phyloP scores from a whole-genome alignment of 768 basidiomycete species.

The Termitomyces sp. region DNA sequence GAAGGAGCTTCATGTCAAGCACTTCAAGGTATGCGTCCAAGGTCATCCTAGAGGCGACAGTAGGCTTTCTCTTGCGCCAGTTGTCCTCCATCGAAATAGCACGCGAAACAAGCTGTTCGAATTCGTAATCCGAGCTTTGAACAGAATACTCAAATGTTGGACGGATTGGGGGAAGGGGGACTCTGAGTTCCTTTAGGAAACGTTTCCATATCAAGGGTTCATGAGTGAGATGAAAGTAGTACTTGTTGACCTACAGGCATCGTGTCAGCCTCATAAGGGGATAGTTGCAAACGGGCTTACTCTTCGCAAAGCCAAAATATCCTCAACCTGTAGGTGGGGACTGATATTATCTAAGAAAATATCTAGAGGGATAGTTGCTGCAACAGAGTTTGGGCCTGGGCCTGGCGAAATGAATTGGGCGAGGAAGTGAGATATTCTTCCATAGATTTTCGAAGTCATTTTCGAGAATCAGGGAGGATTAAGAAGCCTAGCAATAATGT shows the following conservation, averaged over 20 bases:
- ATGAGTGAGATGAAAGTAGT: conserved; percentile 62
- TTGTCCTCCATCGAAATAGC: conserved; percentile 61
- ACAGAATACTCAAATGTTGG: conserved; percentile 48
- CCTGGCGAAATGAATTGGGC: not conserved
- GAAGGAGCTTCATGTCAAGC: conserved; percentile 55
- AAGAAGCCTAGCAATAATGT: not conserved
- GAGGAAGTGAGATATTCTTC: not conserved
- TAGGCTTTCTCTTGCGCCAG: conserved; percentile 47
- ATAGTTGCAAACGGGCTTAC: conserved; percentile 26
- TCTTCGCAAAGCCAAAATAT: conserved; percentile 43
- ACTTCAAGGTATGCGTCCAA: conserved; percentile 36
- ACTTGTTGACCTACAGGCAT: conserved; percentile 48
- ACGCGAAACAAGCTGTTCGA: conserved; percentile 59
- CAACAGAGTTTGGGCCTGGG: not conserved
- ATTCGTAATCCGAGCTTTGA: conserved; percentile 39
- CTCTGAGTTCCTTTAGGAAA: conserved; percentile 49
- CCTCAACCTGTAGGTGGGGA: conserved; percentile 41
- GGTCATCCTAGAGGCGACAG: conserved; percentile 25
- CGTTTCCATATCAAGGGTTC: conserved; percentile 71
- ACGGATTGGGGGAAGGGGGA: conserved; percentile 63
- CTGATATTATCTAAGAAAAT: conserved; percentile 45
- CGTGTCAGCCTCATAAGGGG: not conserved
- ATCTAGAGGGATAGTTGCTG: not conserved
- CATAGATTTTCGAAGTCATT: not conserved
- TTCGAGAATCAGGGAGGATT: not conserved